Conservation (phyloP, 768 basidiomycete genomes). For the Leccinum barrowsii region DNA sequence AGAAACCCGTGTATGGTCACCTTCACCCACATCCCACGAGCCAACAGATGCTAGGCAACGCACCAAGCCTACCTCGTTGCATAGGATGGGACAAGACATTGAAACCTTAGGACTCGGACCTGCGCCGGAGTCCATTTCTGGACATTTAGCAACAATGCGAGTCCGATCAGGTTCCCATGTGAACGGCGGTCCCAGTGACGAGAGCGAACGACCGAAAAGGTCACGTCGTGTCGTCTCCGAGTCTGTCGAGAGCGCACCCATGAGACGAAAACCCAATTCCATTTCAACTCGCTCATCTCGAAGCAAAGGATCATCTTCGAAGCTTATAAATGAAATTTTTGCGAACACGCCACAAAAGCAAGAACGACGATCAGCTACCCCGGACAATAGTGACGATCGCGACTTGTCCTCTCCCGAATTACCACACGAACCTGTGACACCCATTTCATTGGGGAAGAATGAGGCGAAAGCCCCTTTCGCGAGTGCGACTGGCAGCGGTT, state of each 20-base stretch:
- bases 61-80: constrained; percentile 13
- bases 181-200: not conserved
- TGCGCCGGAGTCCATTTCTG: constrained; percentile 28
- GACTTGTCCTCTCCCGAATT: constrained; percentile 31
- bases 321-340: not conserved
- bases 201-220: not conserved
- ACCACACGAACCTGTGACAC: constrained; percentile 32
- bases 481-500: constrained; percentile 4
- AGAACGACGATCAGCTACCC: constrained; percentile 12
- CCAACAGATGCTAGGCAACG: constrained; percentile 5
- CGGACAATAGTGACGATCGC: constrained; percentile 13
- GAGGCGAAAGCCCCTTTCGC: constrained; percentile 9
- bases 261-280: constrained; percentile 1
- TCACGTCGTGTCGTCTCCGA: constrained; percentile 22
- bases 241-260: constrained; percentile 7
- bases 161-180: constrained; percentile 14
- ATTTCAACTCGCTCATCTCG: constrained; percentile 1
- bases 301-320: constrained; percentile 11
- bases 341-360: not conserved
- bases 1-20: constrained; percentile 1
- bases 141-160: constrained; percentile 24
- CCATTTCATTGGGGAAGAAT: constrained; percentile 26
- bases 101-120: constrained; percentile 16
- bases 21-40: constrained; percentile 9
- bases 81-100: constrained; percentile 8